Evolutionary conservation across 169 alveolate genomes (phyloP).

Genomic region (Plasmodium fragile): DNA sequence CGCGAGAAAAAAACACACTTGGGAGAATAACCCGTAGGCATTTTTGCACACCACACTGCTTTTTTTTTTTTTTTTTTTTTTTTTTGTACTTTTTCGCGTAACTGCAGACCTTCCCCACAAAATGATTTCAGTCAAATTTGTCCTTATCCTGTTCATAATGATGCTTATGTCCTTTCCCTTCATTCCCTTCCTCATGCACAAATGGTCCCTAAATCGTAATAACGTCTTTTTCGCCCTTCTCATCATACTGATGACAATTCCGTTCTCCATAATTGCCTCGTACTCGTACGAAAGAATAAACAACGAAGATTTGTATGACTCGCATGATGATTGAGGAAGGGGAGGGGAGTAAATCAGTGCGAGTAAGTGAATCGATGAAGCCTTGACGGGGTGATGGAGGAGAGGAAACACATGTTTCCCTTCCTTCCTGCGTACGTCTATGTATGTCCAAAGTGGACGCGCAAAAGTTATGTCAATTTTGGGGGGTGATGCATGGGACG

Average conservation of each 20-base stretch:
- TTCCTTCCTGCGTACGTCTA: neutral
- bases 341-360: neutral
- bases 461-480: neutral
- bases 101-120: neutral
- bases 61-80: conserved; percentile 13
- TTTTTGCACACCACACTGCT: neutral
- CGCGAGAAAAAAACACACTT: neutral
- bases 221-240: conserved; percentile 4
- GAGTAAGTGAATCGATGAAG: neutral
- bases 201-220: neutral
- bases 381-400: neutral
- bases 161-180: conserved; percentile 28
- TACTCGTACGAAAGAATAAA: conserved; percentile 32
- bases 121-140: conserved; percentile 45
- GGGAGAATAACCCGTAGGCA: neutral
- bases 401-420: neutral
- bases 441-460: neutral
- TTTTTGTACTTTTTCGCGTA: neutral
- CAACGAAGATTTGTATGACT: neutral
- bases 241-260: neutral
- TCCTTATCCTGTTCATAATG: conserved; percentile 14
- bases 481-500: neutral
- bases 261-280: neutral
- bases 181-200: conserved; percentile 26
- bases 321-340: conserved; percentile 3